Evolutionary conservation across 805 yeast species (phyloP), one percentile per base, ranked within the genome.

Genomic region (Brettanomyces bruxellensis): DNA sequence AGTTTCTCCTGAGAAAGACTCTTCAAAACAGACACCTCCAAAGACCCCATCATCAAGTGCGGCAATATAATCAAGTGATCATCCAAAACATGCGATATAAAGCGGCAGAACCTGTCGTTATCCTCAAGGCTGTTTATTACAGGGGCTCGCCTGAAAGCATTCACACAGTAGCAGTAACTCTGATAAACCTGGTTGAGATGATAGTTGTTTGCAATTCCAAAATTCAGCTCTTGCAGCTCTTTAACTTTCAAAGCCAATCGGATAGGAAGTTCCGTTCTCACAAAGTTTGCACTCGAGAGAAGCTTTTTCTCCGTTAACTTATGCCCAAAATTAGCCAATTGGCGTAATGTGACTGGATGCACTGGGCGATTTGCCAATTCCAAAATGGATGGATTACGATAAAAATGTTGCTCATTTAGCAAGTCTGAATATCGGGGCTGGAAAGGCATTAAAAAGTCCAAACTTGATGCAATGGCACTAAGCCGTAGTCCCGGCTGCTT

Each of bases 21-120:
- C 45, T 71, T 63, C 42, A 83, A 59, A 35, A 83, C 78, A 12
- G 85, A 77, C 51, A 82, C 82, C 56, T 91, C 97, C 41, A 89
- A 68, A 1, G 95, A 88, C 1, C 98, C 98, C 89, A 89, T 86
- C 72, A 91, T 84, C 49, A 90, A 69, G 61, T 90, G 91, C 1
- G 97, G 93, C 49, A 91, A 70, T 51, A 88, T 86, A 46, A 83
- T 68, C 43, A 88, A 73, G 65, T 91, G 96, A 56, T 81, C 85
- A 61, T 83, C 88, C 53, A 91, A 67, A 51, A 89, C 75, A 32
- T 73, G 69, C 25, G 76, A 72, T 47, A 90, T 67, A 45, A 79
- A 73, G 25, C 69, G 68, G 58, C 95, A 83, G 61, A 91, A 90
- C 52, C 65, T 65, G 38, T 77, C 81, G 59, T 91, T 91, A 45